phyloP scores from a whole-genome alignment of 148 eudicot genomes.

The Spergularia bocconei region DNA sequence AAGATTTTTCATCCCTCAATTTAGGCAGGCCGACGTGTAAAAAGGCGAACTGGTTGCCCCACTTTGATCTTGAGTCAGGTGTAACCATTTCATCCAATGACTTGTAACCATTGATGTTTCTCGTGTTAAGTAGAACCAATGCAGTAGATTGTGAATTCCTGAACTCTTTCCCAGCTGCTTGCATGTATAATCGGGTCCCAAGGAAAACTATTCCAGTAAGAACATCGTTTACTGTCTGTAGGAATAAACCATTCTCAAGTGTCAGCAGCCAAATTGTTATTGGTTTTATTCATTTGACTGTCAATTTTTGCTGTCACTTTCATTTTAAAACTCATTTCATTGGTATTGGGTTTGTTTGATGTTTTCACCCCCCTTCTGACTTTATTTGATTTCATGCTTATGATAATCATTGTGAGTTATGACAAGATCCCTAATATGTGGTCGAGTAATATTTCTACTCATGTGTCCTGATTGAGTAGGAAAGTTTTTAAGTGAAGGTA shows the following conservation, averaged over 20 bases:
- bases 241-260: slow-evolving; percentile 3
- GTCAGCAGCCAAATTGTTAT: not conserved
- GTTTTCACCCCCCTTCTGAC: too few relatives aligned
- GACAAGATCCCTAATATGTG: not conserved
- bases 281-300: not conserved
- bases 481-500: not conserved
- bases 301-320: slow-evolving; percentile 4
- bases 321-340: not conserved
- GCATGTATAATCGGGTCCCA: slow-evolving; percentile 75
- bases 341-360: too few relatives aligned
- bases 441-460: not conserved
- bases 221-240: slow-evolving; percentile 75
- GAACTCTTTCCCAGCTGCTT: slow-evolving; percentile 30
- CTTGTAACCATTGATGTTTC: slow-evolving; percentile 60
- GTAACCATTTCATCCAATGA: slow-evolving; percentile 68
- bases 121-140: slow-evolving; percentile 80
- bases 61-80: slow-evolving; percentile 33
- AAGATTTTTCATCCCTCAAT: slow-evolving; percentile 15
- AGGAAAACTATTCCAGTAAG: slow-evolving; percentile 59
- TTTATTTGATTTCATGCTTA: too few relatives aligned
- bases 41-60: slow-evolving; percentile 92
- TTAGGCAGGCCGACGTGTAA: slow-evolving; percentile 58
- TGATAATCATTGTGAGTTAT: not conserved
- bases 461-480: not conserved
- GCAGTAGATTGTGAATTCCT: slow-evolving; percentile 51